These are phyloP conservation scores for Dillenia suffruticosa DNA, from an alignment of 164 flowering plant genomes.

Conservation along the genomic window DNA sequence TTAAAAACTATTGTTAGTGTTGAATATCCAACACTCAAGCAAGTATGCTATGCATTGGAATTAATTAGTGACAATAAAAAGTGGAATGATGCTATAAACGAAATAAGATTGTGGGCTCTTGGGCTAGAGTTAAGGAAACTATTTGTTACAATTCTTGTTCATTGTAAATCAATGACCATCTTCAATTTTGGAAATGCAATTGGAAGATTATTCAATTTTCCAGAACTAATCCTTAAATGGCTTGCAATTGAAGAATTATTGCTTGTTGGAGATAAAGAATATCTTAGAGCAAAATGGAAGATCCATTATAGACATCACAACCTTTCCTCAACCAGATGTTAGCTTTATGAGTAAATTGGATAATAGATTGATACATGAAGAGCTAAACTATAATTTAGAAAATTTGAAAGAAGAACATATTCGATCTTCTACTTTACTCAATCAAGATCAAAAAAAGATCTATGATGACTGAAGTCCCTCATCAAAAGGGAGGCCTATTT, in stretches of 20 bases:
- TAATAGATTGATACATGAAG: too few relatives aligned
- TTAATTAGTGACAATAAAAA: slow-evolving; percentile 12
- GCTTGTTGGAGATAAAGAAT: background rate
- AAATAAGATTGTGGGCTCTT: background rate
- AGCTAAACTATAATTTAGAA: too few relatives aligned
- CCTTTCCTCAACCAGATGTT: background rate
- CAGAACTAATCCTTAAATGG: background rate
- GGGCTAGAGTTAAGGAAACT: background rate
- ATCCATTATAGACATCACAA: background rate
- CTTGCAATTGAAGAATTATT: background rate
- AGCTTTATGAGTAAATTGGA: too few relatives aligned
- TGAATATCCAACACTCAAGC: slow-evolving; percentile 1
- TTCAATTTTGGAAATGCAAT: background rate
- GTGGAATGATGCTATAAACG: background rate
- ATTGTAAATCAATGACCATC: background rate
- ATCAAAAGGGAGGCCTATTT: background rate
- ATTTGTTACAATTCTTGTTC: background rate
- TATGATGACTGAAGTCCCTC: too few relatives aligned
- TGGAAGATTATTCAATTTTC: background rate
- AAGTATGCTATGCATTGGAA: slow-evolving; percentile 8
- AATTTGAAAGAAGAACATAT: too few relatives aligned
- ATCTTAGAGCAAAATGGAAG: background rate
- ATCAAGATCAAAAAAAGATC: too few relatives aligned
- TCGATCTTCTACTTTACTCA: too few relatives aligned
- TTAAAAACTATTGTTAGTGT: slow-evolving; percentile 2